Percentiles rank a stretch among this genome's conserved stretches.
Conservation (phyloP, 2,329 filamentous ascomycete genomes). For the Diaporthe amygdali region DNA sequence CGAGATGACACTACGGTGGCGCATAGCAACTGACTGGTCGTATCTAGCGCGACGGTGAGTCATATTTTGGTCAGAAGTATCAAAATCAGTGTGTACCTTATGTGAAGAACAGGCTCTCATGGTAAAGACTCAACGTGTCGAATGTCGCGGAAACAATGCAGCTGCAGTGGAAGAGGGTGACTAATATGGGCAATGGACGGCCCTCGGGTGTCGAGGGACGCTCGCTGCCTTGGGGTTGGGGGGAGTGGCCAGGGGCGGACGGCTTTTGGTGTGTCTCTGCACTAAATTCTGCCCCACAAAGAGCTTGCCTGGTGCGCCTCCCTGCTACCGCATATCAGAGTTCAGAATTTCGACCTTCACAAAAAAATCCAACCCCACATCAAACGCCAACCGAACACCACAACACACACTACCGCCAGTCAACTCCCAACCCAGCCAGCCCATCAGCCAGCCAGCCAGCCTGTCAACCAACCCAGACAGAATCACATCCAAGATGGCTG, state of each 20-base stretch:
- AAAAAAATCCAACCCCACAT: constrained; percentile 22
- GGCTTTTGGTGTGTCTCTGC: neutral
- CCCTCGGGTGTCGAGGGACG: neutral
- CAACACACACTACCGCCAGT: constrained; percentile 4
- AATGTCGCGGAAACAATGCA: neutral
- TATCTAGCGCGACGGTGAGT: neutral
- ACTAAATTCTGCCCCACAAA: constrained; percentile 16
- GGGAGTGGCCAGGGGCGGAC: neutral
- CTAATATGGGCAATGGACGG: neutral
- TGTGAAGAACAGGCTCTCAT: neutral
- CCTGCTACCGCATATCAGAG: constrained; percentile 6
- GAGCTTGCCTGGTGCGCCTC: constrained; percentile 2
- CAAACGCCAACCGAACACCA: constrained; percentile 10
- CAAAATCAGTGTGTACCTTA: neutral
- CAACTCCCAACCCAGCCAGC: neutral
- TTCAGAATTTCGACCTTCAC: constrained; percentile 19
- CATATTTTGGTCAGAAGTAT: neutral
- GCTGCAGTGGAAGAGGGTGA: neutral
- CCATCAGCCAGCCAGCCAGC: neutral
- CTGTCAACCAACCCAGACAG: neutral
- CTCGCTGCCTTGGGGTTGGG: neutral
- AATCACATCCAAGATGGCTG: neutral
- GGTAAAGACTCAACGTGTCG: neutral
- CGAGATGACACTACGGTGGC: neutral
- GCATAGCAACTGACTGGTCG: too few species aligned